These are phyloP conservation scores for Neurospora cerealis DNA, from an alignment of 495 filamentous ascomycete species.

Conservation along the genomic window DNA sequence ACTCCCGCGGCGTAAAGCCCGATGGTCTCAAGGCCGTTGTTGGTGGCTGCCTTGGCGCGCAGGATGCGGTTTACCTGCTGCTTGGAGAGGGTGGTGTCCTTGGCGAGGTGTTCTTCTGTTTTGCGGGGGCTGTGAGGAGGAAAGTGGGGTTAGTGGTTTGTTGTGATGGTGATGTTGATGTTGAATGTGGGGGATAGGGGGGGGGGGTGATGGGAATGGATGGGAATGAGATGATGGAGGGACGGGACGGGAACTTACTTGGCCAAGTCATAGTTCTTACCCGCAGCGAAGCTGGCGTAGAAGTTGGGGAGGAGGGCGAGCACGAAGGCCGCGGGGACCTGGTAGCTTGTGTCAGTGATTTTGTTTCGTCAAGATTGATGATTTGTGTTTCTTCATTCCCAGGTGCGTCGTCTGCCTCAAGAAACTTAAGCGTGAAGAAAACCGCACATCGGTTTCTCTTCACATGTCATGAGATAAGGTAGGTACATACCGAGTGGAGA, in stretches of 20 bases:
- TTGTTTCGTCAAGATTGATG: not conserved
- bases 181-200: not conserved
- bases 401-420: not conserved
- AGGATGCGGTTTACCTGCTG: constrained; percentile 21
- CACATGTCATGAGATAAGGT: not conserved
- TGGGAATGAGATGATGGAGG: not conserved
- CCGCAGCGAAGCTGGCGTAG: constrained; percentile 27
- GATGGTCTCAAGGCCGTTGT: constrained; percentile 42
- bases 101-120: constrained; percentile 16
- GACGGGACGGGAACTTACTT: constrained; percentile 7
- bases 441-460: not conserved
- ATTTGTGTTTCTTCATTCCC: not conserved
- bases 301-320: constrained; percentile 26
- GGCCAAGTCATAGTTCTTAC: constrained; percentile 29
- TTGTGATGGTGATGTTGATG: not conserved
- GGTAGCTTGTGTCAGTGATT: not conserved
- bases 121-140: constrained; percentile 13
- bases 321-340: constrained; percentile 40
- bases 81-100: constrained; percentile 34
- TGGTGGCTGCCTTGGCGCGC: constrained; percentile 36
- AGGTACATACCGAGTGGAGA: constrained; percentile 31
- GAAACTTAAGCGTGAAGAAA: not conserved
- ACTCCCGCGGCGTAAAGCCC: constrained; percentile 39
- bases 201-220: not conserved
- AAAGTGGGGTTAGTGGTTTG: not conserved